Conservation (phyloP, 176 grass and related monocot species). For the Alloteropsis semialata region DNA sequence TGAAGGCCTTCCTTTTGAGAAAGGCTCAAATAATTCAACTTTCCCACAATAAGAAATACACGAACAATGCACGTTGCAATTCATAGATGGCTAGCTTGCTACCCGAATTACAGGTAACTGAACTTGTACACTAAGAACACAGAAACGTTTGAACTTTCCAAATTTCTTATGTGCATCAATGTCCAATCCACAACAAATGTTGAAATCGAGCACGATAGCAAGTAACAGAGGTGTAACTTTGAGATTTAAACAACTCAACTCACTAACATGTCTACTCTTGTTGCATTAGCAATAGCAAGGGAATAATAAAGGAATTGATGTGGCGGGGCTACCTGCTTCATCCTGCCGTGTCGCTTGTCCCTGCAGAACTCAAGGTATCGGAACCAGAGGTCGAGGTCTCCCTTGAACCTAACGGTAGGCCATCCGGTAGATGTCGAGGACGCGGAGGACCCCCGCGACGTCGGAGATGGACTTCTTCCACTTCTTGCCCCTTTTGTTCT, state of each 20-base stretch:
- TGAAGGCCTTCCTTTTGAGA: background rate
- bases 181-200: background rate
- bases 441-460: slow-evolving; percentile 47
- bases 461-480: slow-evolving; percentile 80
- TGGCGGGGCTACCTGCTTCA: slow-evolving; percentile 53
- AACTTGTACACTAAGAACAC: background rate
- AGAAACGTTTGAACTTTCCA: background rate
- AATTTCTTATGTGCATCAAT: background rate
- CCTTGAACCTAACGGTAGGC: slow-evolving; percentile 78
- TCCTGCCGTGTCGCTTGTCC: slow-evolving; percentile 60
- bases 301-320: background rate
- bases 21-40: background rate
- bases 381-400: slow-evolving; percentile 91
- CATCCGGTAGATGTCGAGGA: slow-evolving; percentile 62
- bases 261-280: too few relatives aligned
- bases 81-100: background rate
- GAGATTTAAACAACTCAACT: background rate
- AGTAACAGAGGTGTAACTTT: background rate
- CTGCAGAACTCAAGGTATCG: slow-evolving; percentile 85
- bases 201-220: background rate
- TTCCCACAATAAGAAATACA: background rate
- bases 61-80: background rate
- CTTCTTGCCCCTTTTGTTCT: slow-evolving; percentile 36
- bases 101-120: background rate
- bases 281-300: background rate